Conservation (phyloP, 768 basidiomycete genomes). For the Russula foetens region DNA sequence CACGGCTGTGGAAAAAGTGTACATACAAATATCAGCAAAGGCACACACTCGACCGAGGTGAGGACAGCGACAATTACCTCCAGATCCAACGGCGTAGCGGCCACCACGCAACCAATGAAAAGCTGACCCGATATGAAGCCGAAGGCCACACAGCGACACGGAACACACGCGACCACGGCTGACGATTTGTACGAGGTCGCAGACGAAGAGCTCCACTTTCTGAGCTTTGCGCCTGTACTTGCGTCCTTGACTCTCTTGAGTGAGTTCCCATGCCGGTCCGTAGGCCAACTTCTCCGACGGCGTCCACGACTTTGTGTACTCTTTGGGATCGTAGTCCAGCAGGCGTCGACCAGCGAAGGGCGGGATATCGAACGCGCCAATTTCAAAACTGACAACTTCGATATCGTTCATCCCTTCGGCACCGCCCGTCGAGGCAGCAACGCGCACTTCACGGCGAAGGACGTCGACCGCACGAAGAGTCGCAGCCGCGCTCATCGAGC, state of each 20-base stretch:
- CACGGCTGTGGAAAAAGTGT: conserved; percentile 38
- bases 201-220: conserved; percentile 49
- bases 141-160: conserved; percentile 36
- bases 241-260: conserved; percentile 34
- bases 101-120: conserved; percentile 58
- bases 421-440: conserved; percentile 46
- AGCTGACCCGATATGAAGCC: conserved; percentile 39
- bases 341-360: conserved; percentile 23
- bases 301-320: conserved; percentile 64
- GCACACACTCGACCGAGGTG: not conserved
- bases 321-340: conserved; percentile 27
- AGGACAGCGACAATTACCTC: conserved; percentile 42
- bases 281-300: conserved; percentile 66
- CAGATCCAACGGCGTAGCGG: conserved; percentile 67
- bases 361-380: conserved; percentile 45
- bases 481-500: conserved; percentile 69
- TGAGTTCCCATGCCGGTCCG: conserved; percentile 55
- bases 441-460: conserved; percentile 61
- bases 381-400: conserved; percentile 63
- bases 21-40: conserved; percentile 5
- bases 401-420: conserved; percentile 57
- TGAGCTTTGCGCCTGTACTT: conserved; percentile 45
- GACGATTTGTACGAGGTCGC: conserved; percentile 51
- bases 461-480: conserved; percentile 67
- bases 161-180: conserved; percentile 43